Evolutionary conservation across 2,329 filamentous ascomycete species (phyloP).

Genomic region (Aspergillus sp.): DNA sequence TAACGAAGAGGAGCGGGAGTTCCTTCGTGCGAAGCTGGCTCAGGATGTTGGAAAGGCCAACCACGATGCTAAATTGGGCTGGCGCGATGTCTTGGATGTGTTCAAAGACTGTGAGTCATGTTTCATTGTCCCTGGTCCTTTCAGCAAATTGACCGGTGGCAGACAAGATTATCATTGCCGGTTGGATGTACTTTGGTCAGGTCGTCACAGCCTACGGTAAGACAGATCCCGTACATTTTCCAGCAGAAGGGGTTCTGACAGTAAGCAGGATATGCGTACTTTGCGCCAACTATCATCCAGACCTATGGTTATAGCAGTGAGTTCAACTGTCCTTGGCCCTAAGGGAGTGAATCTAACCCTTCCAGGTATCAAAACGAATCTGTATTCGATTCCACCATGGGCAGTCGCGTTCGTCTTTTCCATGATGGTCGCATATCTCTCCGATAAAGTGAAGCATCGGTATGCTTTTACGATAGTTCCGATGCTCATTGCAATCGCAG

Average conservation of each 20-base stretch:
- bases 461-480: slow-evolving; percentile 65
- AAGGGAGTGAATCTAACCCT: background rate
- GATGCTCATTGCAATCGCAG: slow-evolving; percentile 62
- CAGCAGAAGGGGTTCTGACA: background rate
- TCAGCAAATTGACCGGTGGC: slow-evolving; percentile 9
- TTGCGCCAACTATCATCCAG: slow-evolving; percentile 64
- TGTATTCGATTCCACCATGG: slow-evolving; percentile 53
- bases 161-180: slow-evolving; percentile 63
- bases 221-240: background rate
- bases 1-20: slow-evolving; percentile 60
- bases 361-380: slow-evolving; percentile 43
- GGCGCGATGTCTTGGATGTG: slow-evolving; percentile 54
- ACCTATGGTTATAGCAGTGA: slow-evolving; percentile 54
- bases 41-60: slow-evolving; percentile 63
- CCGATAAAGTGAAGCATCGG: slow-evolving; percentile 66
- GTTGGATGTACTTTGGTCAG: slow-evolving; percentile 74
- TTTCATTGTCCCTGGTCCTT: background rate
- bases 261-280: slow-evolving; percentile 60
- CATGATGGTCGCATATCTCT: slow-evolving; percentile 65
- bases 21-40: slow-evolving; percentile 58
- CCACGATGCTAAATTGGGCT: slow-evolving; percentile 54
- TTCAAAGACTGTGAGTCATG: slow-evolving; percentile 56
- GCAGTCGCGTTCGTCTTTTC: slow-evolving; percentile 70
- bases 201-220: slow-evolving; percentile 66
- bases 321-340: slow-evolving; percentile 5